A percentile compares a stretch with the other conserved stretches of the same genome.
These are phyloP conservation scores for Zoysia pacifica DNA, from an alignment of 176 grass and related monocot genomes.

Conservation along the genomic window DNA sequence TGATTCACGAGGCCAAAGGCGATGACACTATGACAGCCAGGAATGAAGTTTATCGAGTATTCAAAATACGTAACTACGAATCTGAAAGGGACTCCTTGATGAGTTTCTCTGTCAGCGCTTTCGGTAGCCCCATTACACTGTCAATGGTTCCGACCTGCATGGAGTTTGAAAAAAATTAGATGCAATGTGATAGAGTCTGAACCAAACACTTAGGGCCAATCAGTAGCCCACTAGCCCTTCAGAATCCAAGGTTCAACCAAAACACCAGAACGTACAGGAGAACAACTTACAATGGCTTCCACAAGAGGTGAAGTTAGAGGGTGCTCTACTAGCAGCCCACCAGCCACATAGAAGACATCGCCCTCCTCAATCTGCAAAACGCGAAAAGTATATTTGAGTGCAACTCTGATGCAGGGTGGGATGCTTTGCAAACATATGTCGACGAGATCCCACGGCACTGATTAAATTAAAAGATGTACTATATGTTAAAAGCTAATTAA, in stretches of 20 bases:
- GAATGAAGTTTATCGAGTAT: background rate
- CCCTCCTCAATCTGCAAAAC: slow-evolving; percentile 76
- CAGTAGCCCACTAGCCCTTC: too few species aligned
- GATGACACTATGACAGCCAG: slow-evolving; percentile 1
- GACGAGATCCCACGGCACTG: background rate
- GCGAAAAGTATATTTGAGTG: slow-evolving; percentile 16
- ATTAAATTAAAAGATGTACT: background rate
- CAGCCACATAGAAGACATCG: slow-evolving; percentile 87
- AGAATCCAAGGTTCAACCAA: background rate
- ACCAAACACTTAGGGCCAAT: background rate
- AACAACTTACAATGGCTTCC: slow-evolving; percentile 78
- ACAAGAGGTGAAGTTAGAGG: slow-evolving; percentile 90
- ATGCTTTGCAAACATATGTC: background rate
- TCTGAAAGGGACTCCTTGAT: slow-evolving; percentile 70
- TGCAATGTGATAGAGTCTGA: background rate
- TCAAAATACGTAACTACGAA: slow-evolving; percentile 26
- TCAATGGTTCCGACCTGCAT: slow-evolving; percentile 85
- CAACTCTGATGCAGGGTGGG: background rate
- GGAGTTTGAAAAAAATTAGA: background rate
- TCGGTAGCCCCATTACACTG: slow-evolving; percentile 90
- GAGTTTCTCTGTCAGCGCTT: slow-evolving; percentile 80
- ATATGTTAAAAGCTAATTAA: background rate
- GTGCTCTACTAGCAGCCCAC: slow-evolving; percentile 89
- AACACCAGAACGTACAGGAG: slow-evolving; percentile 29
- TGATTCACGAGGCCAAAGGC: slow-evolving; percentile 10